Percentiles rank a stretch among this genome's conserved stretches.
phyloP scores from a whole-genome alignment of 257 asterid genomes.

The Solanum sparsipilum region DNA sequence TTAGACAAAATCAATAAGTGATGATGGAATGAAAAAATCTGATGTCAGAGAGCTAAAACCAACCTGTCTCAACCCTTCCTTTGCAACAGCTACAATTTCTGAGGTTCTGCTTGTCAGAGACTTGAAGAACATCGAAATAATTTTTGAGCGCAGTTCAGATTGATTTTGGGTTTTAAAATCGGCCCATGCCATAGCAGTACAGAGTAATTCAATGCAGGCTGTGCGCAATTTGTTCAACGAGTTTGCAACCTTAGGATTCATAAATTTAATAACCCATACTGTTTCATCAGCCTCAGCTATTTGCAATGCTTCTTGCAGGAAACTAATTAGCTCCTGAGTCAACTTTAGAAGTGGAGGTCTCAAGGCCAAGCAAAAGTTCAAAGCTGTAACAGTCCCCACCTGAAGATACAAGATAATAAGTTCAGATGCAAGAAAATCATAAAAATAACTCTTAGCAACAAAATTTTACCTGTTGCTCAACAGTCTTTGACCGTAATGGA shows the following conservation, averaged over 20 bases:
- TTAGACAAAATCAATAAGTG: neutral
- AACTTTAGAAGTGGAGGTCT: constrained; percentile 97
- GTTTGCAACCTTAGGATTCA: constrained; percentile 84
- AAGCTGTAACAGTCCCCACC: constrained; percentile 97
- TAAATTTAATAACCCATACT: constrained; percentile 77
- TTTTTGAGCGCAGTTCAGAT: constrained; percentile 83
- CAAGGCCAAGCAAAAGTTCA: constrained; percentile 95
- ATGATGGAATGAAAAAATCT: neutral
- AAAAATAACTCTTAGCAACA: constrained; percentile 3
- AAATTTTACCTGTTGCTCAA: constrained; percentile 83
- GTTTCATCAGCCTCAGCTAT: constrained; percentile 95
- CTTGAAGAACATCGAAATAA: constrained; percentile 97
- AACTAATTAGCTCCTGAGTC: constrained; percentile 82
- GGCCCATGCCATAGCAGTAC: constrained; percentile 99
- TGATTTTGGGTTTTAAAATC: constrained; percentile 96
- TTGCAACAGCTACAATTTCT: constrained; percentile 96
- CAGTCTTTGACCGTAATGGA: constrained; percentile 84
- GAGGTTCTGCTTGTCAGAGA: constrained; percentile 81
- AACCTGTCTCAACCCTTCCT: constrained; percentile 99
- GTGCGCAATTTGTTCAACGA: constrained; percentile 92
- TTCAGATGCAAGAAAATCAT: neutral
- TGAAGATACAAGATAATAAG: constrained; percentile 22
- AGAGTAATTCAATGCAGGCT: constrained; percentile 92
- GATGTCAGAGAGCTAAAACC: constrained; percentile 2
- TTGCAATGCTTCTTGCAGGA: constrained; percentile 97